Percentiles rank a stretch among this genome's conserved stretches.
These are phyloP conservation scores for Aspergillus sp. DNA, from an alignment of 2,329 filamentous ascomycete genomes.

Conservation along the genomic window DNA sequence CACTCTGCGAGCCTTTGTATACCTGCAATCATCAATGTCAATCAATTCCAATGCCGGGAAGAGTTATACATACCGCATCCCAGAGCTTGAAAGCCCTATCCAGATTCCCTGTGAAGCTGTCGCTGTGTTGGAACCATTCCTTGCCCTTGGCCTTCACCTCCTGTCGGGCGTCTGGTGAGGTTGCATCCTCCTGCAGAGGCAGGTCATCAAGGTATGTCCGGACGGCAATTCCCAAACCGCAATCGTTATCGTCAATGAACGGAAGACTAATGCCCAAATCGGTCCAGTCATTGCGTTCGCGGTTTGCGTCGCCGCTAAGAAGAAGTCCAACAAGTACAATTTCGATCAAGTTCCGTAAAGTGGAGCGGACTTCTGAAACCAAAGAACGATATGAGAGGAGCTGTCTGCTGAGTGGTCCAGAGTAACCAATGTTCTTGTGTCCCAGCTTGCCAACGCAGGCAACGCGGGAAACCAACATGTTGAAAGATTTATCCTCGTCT, in stretches of 20 bases:
- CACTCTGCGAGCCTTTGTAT: conserved; percentile 61
- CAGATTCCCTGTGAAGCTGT: conserved; percentile 62
- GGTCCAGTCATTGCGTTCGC: conserved; percentile 68
- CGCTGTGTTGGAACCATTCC: conserved; percentile 65
- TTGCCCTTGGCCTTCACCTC: conserved; percentile 58
- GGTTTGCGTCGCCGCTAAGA: conserved; percentile 76
- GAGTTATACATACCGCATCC: conserved; percentile 61
- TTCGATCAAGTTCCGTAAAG: conserved; percentile 82
- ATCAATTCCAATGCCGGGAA: not conserved
- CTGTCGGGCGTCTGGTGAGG: conserved; percentile 53
- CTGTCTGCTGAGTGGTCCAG: conserved; percentile 88
- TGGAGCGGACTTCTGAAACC: conserved; percentile 75
- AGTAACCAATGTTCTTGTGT: conserved; percentile 87
- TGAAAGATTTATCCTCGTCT: conserved; percentile 76
- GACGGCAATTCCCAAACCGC: conserved; percentile 53
- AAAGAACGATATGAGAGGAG: conserved; percentile 85
- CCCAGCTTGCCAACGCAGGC: conserved; percentile 81
- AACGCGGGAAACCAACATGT: conserved; percentile 83
- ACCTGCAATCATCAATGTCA: conserved; percentile 48
- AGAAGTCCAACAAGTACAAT: conserved; percentile 80
- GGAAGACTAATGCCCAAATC: conserved; percentile 66
- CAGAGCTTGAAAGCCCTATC: conserved; percentile 65
- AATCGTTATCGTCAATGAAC: conserved; percentile 51
- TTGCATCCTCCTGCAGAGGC: conserved; percentile 60
- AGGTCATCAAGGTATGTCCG: conserved; percentile 58